Evolutionary conservation across 371 early-diverging fungal genomes (phyloP).

Genomic region (Funneliformis caledonium): DNA sequence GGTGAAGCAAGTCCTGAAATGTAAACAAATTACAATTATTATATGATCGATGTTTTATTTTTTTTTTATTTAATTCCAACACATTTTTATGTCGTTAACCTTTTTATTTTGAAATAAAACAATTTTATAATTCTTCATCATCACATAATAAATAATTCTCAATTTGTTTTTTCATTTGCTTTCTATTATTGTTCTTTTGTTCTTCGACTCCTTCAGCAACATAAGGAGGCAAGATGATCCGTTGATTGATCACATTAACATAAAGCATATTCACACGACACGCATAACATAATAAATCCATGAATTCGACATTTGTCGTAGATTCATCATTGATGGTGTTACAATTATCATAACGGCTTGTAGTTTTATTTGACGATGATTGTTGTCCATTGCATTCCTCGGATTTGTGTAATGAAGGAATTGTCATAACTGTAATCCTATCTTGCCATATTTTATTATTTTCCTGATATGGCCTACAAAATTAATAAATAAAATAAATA

Average conservation of each 20-base stretch:
- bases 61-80: background rate
- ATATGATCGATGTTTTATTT: background rate
- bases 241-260: background rate
- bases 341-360: background rate
- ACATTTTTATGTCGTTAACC: background rate
- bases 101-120: background rate
- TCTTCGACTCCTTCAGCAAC: conserved; percentile 25
- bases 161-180: conserved; percentile 27
- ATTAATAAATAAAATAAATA: background rate
- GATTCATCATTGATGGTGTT: background rate
- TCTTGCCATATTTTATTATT: conserved; percentile 25
- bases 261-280: conserved; percentile 28
- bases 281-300: conserved; percentile 30
- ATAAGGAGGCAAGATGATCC: conserved; percentile 26
- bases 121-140: conserved; percentile 2
- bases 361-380: background rate
- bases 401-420: background rate
- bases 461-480: conserved; percentile 30
- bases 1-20: background rate
- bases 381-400: background rate
- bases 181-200: background rate
- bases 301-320: background rate
- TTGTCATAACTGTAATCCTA: conserved; percentile 15
- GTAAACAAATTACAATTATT: background rate
- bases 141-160: conserved; percentile 27